These are phyloP conservation scores for Candida arabinofermentans DNA, from an alignment of 805 yeast species.

Conservation along the genomic window DNA sequence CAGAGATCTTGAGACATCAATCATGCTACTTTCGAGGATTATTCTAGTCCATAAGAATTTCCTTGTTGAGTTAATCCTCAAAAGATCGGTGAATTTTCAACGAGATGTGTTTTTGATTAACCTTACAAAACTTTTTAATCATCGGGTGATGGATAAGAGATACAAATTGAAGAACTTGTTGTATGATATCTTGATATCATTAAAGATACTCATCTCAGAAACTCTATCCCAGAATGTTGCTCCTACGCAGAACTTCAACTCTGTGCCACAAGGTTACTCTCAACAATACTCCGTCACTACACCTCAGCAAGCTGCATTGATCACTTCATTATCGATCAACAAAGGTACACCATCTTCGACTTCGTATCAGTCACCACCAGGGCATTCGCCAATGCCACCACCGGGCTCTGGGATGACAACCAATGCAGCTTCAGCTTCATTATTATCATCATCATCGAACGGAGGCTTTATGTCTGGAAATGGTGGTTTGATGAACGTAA, in stretches of 20 bases:
- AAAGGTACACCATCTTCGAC: conserved; percentile 21
- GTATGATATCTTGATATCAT: conserved; percentile 54
- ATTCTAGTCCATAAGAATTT: conserved; percentile 54
- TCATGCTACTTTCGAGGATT: conserved; percentile 49
- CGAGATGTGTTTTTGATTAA: conserved; percentile 45
- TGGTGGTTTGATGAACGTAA: conserved; percentile 23
- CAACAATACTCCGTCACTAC: conserved; percentile 2
- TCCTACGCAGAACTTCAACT: conserved; percentile 9
- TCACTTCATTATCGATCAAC: conserved; percentile 15
- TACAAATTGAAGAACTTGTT: conserved; percentile 52
- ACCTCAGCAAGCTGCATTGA: conserved; percentile 15
- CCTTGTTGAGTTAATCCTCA: conserved; percentile 42
- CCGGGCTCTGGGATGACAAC: conserved; percentile 10
- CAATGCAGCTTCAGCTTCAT: neutral
- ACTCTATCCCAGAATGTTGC: conserved; percentile 11
- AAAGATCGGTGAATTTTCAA: conserved; percentile 36
- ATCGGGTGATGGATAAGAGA: conserved; percentile 39
- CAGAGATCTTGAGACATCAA: conserved; percentile 28
- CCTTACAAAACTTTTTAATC: conserved; percentile 42
- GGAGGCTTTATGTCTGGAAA: neutral
- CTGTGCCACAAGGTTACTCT: conserved; percentile 2
- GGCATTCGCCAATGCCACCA: conserved; percentile 23
- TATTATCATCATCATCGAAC: neutral
- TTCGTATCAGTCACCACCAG: conserved; percentile 21
- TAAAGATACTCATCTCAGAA: conserved; percentile 39